Conservation (phyloP, 352 stramenopile genomes). For the Vaucheria bursata region DNA sequence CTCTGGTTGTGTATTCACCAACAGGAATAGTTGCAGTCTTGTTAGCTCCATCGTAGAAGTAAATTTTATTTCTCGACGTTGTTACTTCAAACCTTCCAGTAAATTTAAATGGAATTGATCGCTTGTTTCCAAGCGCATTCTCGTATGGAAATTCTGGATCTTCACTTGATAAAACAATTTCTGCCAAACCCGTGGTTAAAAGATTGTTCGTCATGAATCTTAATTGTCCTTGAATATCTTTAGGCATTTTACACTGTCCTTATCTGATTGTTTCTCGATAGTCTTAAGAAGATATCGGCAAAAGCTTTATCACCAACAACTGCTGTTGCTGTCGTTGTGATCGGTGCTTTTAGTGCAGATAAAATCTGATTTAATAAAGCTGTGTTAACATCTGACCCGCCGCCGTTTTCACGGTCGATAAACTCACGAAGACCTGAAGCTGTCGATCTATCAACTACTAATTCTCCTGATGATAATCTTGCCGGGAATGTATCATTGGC, state of each 20-base stretch:
- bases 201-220: neutral
- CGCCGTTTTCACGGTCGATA: neutral
- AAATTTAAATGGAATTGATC: neutral
- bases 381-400: too few species aligned
- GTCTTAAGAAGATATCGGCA: neutral
- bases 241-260: neutral
- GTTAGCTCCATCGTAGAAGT: neutral
- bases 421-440: neutral
- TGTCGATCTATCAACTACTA: neutral
- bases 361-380: neutral
- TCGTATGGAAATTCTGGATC: neutral
- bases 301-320: neutral
- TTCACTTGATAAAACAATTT: neutral
- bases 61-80: neutral
- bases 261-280: too few species aligned
- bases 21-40: neutral
- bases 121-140: neutral
- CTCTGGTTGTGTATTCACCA: neutral
- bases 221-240: neutral
- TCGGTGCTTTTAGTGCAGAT: neutral
- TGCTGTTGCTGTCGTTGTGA: neutral
- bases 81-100: neutral
- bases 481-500: neutral
- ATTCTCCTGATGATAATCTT: neutral
- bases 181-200: neutral